Evolutionary conservation across 192 early-diverging fungal species (phyloP), one percentile per base, ranked within the genome.

Genomic region (Chytriomyces sp.): DNA sequence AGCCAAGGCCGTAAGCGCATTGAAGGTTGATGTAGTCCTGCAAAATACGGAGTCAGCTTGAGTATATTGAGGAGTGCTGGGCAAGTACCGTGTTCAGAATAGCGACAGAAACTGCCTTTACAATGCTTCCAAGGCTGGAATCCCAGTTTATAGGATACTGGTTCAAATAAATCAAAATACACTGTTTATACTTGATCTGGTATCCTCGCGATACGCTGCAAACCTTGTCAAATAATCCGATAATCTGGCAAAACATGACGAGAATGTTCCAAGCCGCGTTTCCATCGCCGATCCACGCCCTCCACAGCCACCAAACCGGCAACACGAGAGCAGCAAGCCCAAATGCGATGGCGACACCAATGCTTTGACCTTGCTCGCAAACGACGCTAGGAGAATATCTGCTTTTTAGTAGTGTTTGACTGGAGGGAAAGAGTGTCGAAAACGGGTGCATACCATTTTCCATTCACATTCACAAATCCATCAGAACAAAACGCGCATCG

Each of bases 1-100:
- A 72, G 6, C 59, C 57, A 9, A 72, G 71, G 7, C 61, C 61
- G 45, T 72, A 72, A 46, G 71, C 71, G 13, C 71, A 72, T 72
- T 72, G 71, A 13, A 72, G 45, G 44, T 72, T 72, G n/a, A 72
- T 72, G 45, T 72, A 72, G 62, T 72, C 71, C 68, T 69, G 26
- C 45, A 0, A 16, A 18, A 0, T 69, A 50, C 0, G 5, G 2
- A 45, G 28, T 13, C 10, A 67, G 44, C 16, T 43, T 4, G 68
- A 11, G 49, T 9, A 23, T 24, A 69, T 28, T 5, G 53, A 50
- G 26, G 53, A 20, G 11, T 57, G 11, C 28, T 35, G 13, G 3
- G 53, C 20, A 18, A 46, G 10, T 28, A 69, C 68, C 61, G 71
- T 72, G 62, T 72, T 72, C 35, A 72, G 28, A 72, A 72, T 62